Conservation (phyloP, 2,329 filamentous ascomycete species). For the Aspergillus hiratsukae region DNA sequence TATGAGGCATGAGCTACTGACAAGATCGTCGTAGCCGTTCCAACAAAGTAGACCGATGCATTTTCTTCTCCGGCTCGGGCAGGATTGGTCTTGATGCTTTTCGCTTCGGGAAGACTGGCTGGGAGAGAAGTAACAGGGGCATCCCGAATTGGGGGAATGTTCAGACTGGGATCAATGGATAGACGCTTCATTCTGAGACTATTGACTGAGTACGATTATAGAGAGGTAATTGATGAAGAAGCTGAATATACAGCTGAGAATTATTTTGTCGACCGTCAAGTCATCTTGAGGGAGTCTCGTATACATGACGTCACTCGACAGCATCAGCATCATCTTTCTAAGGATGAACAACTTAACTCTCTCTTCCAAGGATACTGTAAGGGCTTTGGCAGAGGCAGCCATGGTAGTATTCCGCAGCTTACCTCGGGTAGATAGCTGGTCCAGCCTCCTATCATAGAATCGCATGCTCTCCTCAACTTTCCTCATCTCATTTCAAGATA, state of each 20-base stretch:
- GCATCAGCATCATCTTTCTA: too few species aligned
- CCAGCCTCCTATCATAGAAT: too few species aligned
- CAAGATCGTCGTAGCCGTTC: constrained; percentile 38
- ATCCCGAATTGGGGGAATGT: constrained; percentile 39
- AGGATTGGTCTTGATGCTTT: constrained; percentile 43
- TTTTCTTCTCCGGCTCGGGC: constrained; percentile 27
- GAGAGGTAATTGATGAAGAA: too few species aligned
- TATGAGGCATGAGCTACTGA: constrained; percentile 7
- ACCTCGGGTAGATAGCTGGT: too few species aligned
- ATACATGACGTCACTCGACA: background rate
- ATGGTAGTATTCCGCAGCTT: too few species aligned
- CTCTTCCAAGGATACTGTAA: too few species aligned
- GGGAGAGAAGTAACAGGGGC: constrained; percentile 24
- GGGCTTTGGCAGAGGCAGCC: too few species aligned
- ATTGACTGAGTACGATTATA: background rate
- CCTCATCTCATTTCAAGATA: too few species aligned
- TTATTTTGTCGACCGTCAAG: background rate
- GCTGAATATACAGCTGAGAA: too few species aligned
- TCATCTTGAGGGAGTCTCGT: background rate
- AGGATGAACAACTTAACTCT: too few species aligned
- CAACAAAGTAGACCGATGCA: constrained; percentile 37
- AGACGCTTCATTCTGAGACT: background rate
- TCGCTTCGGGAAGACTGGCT: constrained; percentile 39
- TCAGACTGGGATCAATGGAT: constrained; percentile 33
- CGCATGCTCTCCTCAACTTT: too few species aligned